These are phyloP conservation scores for Brettanomyces naardenensis DNA, from an alignment of 805 yeast genomes.

Conservation along the genomic window DNA sequence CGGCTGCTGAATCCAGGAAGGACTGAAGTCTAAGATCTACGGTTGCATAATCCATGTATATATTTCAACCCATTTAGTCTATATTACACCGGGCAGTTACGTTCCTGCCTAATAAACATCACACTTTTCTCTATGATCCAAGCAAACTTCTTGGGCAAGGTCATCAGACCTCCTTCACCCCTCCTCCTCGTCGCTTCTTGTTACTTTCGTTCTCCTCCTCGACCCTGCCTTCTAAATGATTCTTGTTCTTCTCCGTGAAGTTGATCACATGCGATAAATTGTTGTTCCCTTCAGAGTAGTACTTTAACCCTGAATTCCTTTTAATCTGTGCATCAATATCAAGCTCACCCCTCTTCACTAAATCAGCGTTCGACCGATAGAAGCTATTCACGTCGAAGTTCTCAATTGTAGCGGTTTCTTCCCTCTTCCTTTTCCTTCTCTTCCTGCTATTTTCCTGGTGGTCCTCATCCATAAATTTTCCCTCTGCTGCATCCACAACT, in stretches of 20 bases:
- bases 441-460: conserved; percentile 4
- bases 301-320: conserved; percentile 16
- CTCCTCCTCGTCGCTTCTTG: too few species aligned
- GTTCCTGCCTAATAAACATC: too few species aligned
- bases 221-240: too few species aligned
- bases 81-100: too few species aligned
- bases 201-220: too few species aligned
- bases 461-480: too few species aligned
- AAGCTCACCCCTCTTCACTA: conserved; percentile 26
- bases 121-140: too few species aligned
- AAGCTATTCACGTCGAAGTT: conserved; percentile 32
- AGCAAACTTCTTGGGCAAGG: too few species aligned
- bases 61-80: conserved; percentile 11
- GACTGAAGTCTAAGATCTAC: neutral
- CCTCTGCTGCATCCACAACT: too few species aligned
- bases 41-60: neutral
- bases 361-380: conserved; percentile 26
- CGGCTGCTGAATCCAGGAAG: neutral
- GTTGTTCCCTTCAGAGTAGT: conserved; percentile 24
- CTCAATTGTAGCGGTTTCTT: conserved; percentile 11
- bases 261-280: conserved; percentile 24
- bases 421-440: neutral
- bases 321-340: conserved; percentile 14
- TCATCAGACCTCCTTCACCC: too few species aligned
- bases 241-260: conserved; percentile 23